Evolutionary conservation across 2,329 filamentous ascomycete species (phyloP), one percentile per base, ranked within the genome.

Genomic region (Trichophyton simii): DNA sequence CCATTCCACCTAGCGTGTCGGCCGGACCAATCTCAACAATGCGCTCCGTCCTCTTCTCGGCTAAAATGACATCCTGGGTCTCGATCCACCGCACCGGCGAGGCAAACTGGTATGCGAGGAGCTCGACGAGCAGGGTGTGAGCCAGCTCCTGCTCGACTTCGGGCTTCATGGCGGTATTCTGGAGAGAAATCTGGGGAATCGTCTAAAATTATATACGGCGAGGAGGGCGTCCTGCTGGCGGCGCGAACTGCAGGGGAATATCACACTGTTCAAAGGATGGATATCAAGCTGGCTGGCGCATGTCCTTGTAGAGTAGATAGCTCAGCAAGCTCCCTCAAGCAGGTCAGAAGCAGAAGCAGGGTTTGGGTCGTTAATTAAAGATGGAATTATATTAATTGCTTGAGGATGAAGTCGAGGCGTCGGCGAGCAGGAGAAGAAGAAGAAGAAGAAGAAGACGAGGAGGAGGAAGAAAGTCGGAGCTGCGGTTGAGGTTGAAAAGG

Each of bases 81-180:
- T 99, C 94, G 77, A 99, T 99, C 94, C 94, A 99, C 86, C 94
- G 87, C 70, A 99, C 94, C 58, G 94, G 94, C 60, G 92, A 97
- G 70, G 94, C 94, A 77, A 99, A 99, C 76, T 99, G 94, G 78
- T 97, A 99, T 80, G 94, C 94, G 69, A 99, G 86, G 66, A 99
- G 89, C 86, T 99, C 94, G 67, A 99, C 89, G 74, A 99, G 88
- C 78, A 99, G 85, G 68, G 92, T 97, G 78, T 99, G 92, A 73
- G 94, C 88, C 77, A 99, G 89, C 82, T 99, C 94, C 79, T 99
- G 94, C 86, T 99, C 92, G 77, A 97, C 83, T 84, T 99, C 94
- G 76, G 94, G 94, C 82, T 89, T 89, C 92, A 97, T 97, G 70
- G 71, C 87, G 79, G 63, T 15, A 25, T 28, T 3, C 6, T 25